Base-by-base conservation (phyloP, 768 basidiomycete genomes). In the Gloeostereum incarnatum region DNA sequence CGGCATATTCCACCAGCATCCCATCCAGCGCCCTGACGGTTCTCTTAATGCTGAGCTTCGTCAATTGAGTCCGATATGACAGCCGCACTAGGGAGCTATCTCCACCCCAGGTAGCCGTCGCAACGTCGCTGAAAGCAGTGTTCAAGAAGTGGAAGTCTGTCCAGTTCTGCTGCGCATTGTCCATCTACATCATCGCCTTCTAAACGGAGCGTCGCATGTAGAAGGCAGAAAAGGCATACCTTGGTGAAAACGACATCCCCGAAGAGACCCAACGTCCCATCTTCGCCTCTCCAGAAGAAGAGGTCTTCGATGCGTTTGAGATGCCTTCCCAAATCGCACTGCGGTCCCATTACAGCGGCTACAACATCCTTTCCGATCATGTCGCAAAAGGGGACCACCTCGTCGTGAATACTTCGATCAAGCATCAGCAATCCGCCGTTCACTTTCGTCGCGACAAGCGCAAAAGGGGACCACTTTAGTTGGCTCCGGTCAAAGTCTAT, bases 141-240 rank as follows among this genome's bases (percentile, higher is more conserved):
- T 90, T 90, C 39, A 90, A 54, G 57, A 84, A 85, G 58, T 91
- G 88, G 52, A 86, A 87, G 51, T 90, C 88, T 32, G 59, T 68
- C 87, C 87, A 91, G 24, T 61, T 50, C 49, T 81, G 75, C 33
- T 69, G 64, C n/a, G n/a, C n/a, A n/a, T 62, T 62, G 45, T 90
- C 83, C 74, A 89, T 87, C 85, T 89, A 38, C 31, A 13, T 35
- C 18, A 34, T 46, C n/a, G 41, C 38, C 10, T 7, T 3, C 10
- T 14, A 14, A 18, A 21, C 14, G 21, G 6, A 20, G 11, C 10
- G 11, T 29, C 6, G 19, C 24, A n/a, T 14, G 22, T 23, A 17
- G n/a, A n/a, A n/a, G n/a, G 25, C 14, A 33, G 33, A 23, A 26
- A 22, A 8, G 8, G 44, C 60, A 27, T 45, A 85, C 87, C 66